Evolutionary conservation across 2,329 filamentous ascomycete species (phyloP), one percentile per base, ranked within the genome.

Genomic region (Epichloe aotearoae): DNA sequence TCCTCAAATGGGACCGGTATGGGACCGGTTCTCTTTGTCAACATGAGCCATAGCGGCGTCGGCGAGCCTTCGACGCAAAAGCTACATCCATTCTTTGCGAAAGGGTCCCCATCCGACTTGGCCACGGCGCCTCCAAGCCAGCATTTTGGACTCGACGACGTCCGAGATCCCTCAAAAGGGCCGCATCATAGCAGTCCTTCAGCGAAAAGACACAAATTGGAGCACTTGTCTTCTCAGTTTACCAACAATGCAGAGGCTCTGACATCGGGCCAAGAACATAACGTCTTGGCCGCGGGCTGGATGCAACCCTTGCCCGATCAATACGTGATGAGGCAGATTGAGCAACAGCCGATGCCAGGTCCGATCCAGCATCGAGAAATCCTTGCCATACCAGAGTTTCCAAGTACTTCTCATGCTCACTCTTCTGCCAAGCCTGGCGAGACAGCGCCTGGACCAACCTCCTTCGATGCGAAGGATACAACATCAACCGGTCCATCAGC

Each of bases 41-140:
- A 61, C 46, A 79, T 77, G 75, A 64, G 65, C 55, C 67, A 67
- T 50, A 64, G 67, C 59, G 65, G 61, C 51, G 55, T 64, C 49
- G 61, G 58, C 53, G 67, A 67, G 50, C 59, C 62, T 10, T 54
- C 59, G 39, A 57, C 60, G 23, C 73, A 70, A 58, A 77, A 75
- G 55, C 59, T 80, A 38, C 77, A 80, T 56, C 77, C 77, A 17
- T 79, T 80, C 64, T 80, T 80, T 58, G 59, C 65, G 39, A 66
- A 64, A 51, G 51, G 45, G 6, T 52, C 61, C 44, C 23, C 51
- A 19, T 49, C 52, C 30, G 53, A 56, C 11, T 36, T 47, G 36
- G 30, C 52, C 34, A 19, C 44, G n/a, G 42, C 17, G 23, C 15
- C 48, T 47, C 36, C 45, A 7, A 39, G 41, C 23, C 43, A 44